Base-by-base conservation (phyloP, 73 alveolate species). In the Symbiodinium natans region DNA sequence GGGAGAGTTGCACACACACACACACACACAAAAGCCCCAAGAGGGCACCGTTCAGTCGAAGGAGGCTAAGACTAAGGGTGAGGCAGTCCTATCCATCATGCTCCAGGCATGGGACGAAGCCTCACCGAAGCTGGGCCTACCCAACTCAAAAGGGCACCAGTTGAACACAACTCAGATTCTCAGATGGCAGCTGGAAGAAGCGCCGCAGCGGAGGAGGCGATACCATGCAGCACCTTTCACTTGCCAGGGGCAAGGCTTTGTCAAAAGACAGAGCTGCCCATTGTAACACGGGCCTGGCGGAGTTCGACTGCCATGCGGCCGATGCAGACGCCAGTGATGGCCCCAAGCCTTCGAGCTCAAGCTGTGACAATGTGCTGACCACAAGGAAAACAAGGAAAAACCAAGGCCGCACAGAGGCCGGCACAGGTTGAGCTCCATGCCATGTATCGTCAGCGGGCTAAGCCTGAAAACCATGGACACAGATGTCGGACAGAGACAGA, bases 271-370 rank as follows among this genome's bases (percentile, higher is more conserved):
- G 82, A 19, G 27, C 33, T 19, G 17, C 82, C 19, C 8, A 48
- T 10, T 8, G 63, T n/a, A n/a, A n/a, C n/a, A n/a, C n/a, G 29
- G 74, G 42, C 95, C 95, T 88, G 95, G 13, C 95, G 95, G 39
- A 82, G 71, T 63, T 88, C 95, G 48, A 88, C 95, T 59, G 95
- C 95, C 86, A 40, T 41, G 59, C 85, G 95, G 95, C 95, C 95
- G 86, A 88, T 68, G 86, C 71, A 88, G 52, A 88, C 95, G 46
- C 95, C 95, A 8, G 86, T 43, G 46, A 88, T 19, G 41, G 95
- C 95, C 17, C 95, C 95, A 41, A 88, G 86, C 95, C 95, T 88
- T 8, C 23, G 80, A 41, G 25, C 46, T 33, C 17, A 21, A 5
- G 40, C 17, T 29, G 13, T 73, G 36, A 29, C 84, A 23, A 52